A percentile compares a stretch with the other conserved stretches of the same genome.
Conservation (phyloP, 495 filamentous ascomycete species). For the Neurospora sp. region DNA sequence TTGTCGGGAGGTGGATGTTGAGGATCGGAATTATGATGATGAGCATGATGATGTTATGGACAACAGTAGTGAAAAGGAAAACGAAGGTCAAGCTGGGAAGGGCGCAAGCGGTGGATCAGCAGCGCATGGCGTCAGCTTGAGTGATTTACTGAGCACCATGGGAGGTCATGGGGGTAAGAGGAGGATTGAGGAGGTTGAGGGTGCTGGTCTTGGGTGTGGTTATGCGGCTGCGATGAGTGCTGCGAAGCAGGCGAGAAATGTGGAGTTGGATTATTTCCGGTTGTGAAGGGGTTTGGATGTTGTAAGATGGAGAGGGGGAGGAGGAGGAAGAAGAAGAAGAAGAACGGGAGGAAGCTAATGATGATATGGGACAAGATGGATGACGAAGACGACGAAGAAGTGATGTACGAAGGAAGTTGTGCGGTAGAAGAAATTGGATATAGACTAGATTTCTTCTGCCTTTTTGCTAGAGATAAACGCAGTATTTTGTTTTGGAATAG, state of each 20-base stretch:
- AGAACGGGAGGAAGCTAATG: not conserved
- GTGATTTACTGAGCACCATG: not conserved
- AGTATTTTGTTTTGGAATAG: not conserved
- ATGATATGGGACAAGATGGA: not conserved
- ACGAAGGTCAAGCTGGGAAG: not conserved
- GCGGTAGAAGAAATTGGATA: not conserved
- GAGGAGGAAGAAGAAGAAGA: not conserved
- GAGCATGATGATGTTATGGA: not conserved
- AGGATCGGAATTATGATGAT: not conserved
- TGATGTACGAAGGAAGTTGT: not conserved
- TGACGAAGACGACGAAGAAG: not conserved
- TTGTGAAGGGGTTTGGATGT: constrained; percentile 5
- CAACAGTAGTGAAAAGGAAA: not conserved
- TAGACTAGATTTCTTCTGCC: not conserved
- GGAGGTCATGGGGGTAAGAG: not conserved
- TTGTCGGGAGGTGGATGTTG: not conserved
- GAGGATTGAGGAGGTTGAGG: not conserved
- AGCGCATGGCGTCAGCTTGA: not conserved
- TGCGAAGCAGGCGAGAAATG: constrained; percentile 6
- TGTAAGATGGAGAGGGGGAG: too few relatives aligned
- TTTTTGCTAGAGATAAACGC: not conserved
- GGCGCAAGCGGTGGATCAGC: not conserved
- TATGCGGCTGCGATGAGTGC: not conserved
- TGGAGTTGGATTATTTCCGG: constrained; percentile 19
- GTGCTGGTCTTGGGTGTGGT: constrained; percentile 2